A percentile compares a stretch with the other conserved stretches of the same genome.
These are phyloP conservation scores for Penicillium roqueforti DNA, from an alignment of 495 filamentous ascomycete species.

Conservation along the genomic window DNA sequence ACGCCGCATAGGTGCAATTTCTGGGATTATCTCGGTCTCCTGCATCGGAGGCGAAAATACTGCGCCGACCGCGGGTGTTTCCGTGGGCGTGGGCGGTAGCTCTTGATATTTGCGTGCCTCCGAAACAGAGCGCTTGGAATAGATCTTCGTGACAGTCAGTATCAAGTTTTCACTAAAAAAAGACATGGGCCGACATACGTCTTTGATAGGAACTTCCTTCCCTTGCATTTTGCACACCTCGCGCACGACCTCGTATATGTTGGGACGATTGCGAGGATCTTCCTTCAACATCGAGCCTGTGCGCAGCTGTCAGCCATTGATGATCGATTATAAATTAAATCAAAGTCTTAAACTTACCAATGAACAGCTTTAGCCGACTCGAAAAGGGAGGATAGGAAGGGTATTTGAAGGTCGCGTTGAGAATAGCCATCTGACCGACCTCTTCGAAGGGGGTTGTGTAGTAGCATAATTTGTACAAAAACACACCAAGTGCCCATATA, in stretches of 20 bases:
- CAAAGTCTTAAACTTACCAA: conserved; percentile 56
- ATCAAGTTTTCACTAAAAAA: conserved; percentile 3
- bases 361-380: conserved; percentile 83
- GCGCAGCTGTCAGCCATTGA: conserved; percentile 11
- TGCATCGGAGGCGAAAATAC: conserved; percentile 62
- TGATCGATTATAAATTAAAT: neutral
- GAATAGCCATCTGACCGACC: conserved; percentile 94
- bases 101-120: conserved; percentile 59
- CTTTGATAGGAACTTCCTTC: conserved; percentile 82
- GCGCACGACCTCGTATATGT: conserved; percentile 86
- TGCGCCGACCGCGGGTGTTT: conserved; percentile 64
- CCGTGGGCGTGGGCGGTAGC: conserved; percentile 50
- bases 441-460: conserved; percentile 99
- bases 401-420: conserved; percentile 93
- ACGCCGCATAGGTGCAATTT: conserved; percentile 91
- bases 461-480: conserved; percentile 98
- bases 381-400: conserved; percentile 86
- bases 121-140: conserved; percentile 64
- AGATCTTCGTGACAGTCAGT: conserved; percentile 59
- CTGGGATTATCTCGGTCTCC: conserved; percentile 70
- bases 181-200: conserved; percentile 55
- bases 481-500: conserved; percentile 94
- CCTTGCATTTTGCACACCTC: conserved; percentile 88
- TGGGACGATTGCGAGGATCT: conserved; percentile 74
- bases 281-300: conserved; percentile 88